phyloP scores from a whole-genome alignment of 345 rosid genomes.

The Sisymbrium irio region DNA sequence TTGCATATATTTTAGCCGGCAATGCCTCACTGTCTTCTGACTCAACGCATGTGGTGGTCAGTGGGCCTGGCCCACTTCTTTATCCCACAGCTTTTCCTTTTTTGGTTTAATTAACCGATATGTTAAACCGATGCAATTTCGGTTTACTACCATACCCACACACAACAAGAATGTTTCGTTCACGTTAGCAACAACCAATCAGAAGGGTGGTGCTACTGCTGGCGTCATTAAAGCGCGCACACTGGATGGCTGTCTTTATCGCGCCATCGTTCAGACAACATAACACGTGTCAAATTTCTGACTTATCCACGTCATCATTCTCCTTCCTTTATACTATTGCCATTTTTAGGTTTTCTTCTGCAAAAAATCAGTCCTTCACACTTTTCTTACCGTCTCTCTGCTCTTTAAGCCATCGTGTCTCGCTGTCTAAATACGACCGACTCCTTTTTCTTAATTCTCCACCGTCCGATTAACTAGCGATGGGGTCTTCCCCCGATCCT shows the following conservation, averaged over 20 bases:
- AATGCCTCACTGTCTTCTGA: slow-evolving; percentile 52
- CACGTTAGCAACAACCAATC: slow-evolving; percentile 15
- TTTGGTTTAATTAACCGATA: not conserved
- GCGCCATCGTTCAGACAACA: slow-evolving; percentile 10
- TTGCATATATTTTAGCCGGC: slow-evolving; percentile 28
- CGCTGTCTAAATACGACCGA: not conserved
- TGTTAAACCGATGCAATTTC: slow-evolving; percentile 25
- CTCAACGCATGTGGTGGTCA: slow-evolving; percentile 59
- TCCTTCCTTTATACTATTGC: slow-evolving; percentile 12
- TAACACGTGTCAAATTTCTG: slow-evolving; percentile 37
- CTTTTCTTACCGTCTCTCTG: not conserved
- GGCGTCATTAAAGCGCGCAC: slow-evolving; percentile 29
- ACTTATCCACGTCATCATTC: slow-evolving; percentile 44
- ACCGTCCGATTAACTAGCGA: slow-evolving; percentile 29
- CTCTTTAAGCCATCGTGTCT: not conserved
- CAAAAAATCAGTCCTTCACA: not conserved
- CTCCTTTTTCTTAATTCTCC: not conserved
- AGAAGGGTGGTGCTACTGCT: not conserved
- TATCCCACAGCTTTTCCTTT: not conserved
- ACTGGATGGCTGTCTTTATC: slow-evolving; percentile 6
- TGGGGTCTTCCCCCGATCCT: slow-evolving; percentile 89
- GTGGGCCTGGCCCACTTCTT: slow-evolving; percentile 49
- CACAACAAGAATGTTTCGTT: no score
- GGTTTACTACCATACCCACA: slow-evolving; percentile 46
- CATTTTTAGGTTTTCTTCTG: slow-evolving; percentile 35